Evolutionary conservation across 2,329 filamentous ascomycete species (phyloP), one percentile per base, ranked within the genome.

Genomic region (Gnomoniopsis smithogilvyi): DNA sequence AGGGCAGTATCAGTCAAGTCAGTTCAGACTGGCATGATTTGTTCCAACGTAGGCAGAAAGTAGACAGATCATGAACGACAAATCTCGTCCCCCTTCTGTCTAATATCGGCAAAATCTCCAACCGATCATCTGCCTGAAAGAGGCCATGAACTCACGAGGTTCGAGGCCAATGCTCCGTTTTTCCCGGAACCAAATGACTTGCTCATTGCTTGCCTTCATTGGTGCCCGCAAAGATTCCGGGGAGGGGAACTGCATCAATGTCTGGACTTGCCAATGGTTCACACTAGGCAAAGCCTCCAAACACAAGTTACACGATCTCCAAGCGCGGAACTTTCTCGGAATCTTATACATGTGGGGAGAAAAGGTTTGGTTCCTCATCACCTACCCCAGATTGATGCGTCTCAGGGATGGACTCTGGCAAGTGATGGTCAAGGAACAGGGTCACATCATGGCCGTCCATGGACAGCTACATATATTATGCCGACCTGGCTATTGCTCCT

Each of bases 181-280:
- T 51, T 54, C 53, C 26, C 30, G 52, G 51, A 33, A 53, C 56
- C 60, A 60, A 49, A 62, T 62, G 56, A 62, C 52, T 53, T 56
- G 47, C 24, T 50, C 53, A 12, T n/a, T 21, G 21, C 19, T 48
- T 30, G 14, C 48, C 57, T 48, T 60, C 57, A 62, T 62, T 62
- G 60, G 60, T 62, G 60, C 60, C 60, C 60, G 60, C 60, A 62
- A n/a, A 56, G 10, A 38, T 30, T n/a, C 19, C 38, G 45, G 50
- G 49, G 56, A 56, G 57, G 60, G 56, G 56, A 56, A 54, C 48
- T 60, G 53, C 49, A 59, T 51, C 52, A 24, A 36, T 30, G 30
- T 26, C 43, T 54, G 43, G 21, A 30, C 7, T 50, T 56, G 51
- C 41, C 56, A 48, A 60, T 41, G 38, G 41, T 51, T 53, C 34